Conservation (phyloP, 2,329 filamentous ascomycete species). For the Rutstroemia sp. region DNA sequence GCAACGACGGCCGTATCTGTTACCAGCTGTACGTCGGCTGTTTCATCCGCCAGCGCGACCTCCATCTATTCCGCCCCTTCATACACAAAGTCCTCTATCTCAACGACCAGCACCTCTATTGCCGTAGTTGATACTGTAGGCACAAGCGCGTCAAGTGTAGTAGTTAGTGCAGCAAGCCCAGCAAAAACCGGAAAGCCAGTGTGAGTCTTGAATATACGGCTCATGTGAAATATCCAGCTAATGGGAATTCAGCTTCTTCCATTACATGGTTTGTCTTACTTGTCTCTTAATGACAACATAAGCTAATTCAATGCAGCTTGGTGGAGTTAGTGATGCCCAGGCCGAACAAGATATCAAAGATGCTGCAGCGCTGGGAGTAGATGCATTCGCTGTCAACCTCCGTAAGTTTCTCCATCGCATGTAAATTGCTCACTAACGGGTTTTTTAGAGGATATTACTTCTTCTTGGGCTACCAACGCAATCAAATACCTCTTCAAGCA, state of each 20-base stretch:
- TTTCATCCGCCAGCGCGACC: not conserved
- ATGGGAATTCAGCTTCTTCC: constrained; percentile 8
- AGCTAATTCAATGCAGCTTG: not conserved
- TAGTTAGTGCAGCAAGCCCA: not conserved
- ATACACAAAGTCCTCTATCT: not conserved
- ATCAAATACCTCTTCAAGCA: constrained; percentile 10
- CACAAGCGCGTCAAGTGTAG: not conserved
- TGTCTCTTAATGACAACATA: too few relatives aligned
- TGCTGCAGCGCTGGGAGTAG: constrained; percentile 13
- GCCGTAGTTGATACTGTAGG: not conserved
- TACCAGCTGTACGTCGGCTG: not conserved
- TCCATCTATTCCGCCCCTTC: not conserved
- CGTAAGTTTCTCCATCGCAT: not conserved
- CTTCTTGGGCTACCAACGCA: constrained; percentile 6
- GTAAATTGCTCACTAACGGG: too few relatives aligned
- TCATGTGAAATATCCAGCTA: not conserved
- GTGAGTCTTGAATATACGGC: not conserved
- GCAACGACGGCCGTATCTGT: not conserved
- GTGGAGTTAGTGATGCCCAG: constrained; percentile 11
- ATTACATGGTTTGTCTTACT: constrained; percentile 3
- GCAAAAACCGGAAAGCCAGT: constrained; percentile 8
- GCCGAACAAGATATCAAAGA: constrained; percentile 13
- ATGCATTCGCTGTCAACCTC: constrained; percentile 15
- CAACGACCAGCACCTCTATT: not conserved
- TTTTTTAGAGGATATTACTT: too few relatives aligned